Percentiles rank a stretch among this genome's conserved stretches.
Conservation (phyloP, 73 alveolate species). For the Tetrahymena borealis region DNA sequence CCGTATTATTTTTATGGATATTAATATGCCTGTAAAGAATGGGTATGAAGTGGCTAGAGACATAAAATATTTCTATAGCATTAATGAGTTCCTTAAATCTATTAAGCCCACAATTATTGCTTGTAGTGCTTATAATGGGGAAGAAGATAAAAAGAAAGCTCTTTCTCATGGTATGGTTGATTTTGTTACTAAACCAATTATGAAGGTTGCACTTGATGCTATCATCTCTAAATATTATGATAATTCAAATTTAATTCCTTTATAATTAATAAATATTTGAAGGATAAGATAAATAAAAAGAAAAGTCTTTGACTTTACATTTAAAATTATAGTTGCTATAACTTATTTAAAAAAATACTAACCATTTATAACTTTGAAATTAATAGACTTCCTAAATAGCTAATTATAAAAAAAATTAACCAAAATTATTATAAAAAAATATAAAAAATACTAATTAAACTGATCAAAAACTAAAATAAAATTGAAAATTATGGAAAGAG, state of each 20-base stretch:
- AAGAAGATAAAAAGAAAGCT: constrained; percentile 7
- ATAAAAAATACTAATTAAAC: no score
- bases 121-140: constrained; percentile 34
- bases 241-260: background rate
- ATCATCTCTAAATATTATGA: background rate
- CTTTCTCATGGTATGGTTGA: constrained; percentile 27
- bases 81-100: background rate
- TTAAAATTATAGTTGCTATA: no score
- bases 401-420: no score
- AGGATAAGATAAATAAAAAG: background rate
- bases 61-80: background rate
- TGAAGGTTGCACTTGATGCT: background rate
- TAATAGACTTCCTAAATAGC: no score
- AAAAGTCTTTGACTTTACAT: background rate
- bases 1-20: constrained; percentile 30
- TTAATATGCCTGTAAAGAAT: constrained; percentile 35
- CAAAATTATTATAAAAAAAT: no score
- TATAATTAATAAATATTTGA: background rate
- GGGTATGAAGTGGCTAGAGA: constrained; percentile 21
- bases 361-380: no score
- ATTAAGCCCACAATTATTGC: constrained; percentile 11
- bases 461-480: no score
- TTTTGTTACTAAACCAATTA: constrained; percentile 34
- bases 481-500: no score
- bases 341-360: no score